phyloP scores from a whole-genome alignment of 2,329 filamentous ascomycete species.

The Leptographium lundbergii region DNA sequence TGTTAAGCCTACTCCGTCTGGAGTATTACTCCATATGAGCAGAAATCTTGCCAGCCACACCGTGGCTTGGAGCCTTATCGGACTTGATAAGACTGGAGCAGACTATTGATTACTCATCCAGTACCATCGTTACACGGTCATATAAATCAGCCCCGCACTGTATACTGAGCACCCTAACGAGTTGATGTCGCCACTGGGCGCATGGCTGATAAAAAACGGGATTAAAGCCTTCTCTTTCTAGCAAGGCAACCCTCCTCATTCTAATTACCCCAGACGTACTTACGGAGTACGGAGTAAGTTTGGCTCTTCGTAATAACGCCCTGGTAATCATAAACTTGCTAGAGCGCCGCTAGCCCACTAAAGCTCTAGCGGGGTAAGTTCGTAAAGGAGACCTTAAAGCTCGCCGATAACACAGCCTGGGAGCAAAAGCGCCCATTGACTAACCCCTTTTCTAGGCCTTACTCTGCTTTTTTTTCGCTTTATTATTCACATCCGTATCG shows the following conservation, averaged over 20 bases:
- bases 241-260: too few species aligned
- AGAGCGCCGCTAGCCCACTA: constrained; percentile 7
- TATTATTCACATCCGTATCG: background rate
- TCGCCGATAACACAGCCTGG: background rate
- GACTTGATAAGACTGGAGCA: too few species aligned
- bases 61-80: background rate
- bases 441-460: background rate
- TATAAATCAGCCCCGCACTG: too few species aligned
- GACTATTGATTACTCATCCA: background rate
- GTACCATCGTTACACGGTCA: too few species aligned
- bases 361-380: constrained; percentile 5
- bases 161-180: too few species aligned
- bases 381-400: background rate
- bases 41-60: background rate
- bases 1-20: background rate
- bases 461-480: background rate
- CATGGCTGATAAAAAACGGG: too few species aligned
- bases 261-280: background rate
- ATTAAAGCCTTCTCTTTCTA: too few species aligned
- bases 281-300: background rate
- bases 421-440: background rate
- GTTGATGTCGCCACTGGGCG: too few species aligned
- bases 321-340: background rate
- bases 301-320: background rate
- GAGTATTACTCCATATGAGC: background rate